These are phyloP conservation scores for Trametes hirsuta DNA, from an alignment of 1,284 basidiomycete genomes.

Conservation along the genomic window DNA sequence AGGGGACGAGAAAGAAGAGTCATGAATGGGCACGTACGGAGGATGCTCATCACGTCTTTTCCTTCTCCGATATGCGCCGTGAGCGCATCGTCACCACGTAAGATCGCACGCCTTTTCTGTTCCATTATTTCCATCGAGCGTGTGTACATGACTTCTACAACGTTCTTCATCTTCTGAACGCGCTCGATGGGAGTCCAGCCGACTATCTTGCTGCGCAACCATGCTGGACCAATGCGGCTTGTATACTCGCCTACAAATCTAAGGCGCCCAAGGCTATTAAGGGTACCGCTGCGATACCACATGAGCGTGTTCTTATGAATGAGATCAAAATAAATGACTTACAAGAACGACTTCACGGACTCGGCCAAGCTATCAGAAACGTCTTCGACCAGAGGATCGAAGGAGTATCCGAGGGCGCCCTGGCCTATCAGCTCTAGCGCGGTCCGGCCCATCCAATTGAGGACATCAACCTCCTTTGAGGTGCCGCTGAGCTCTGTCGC, in stretches of 20 bases:
- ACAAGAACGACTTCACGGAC: slow-evolving; percentile 37
- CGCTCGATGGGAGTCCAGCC: slow-evolving; percentile 20
- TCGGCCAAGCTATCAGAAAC: slow-evolving; percentile 29
- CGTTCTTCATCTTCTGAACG: slow-evolving; percentile 17
- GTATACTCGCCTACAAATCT: not conserved
- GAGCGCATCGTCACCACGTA: slow-evolving; percentile 28
- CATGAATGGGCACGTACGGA: slow-evolving; percentile 23
- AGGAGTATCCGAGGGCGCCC: slow-evolving; percentile 40
- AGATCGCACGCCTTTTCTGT: slow-evolving; percentile 27
- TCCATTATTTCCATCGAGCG: slow-evolving; percentile 23
- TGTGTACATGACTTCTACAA: slow-evolving; percentile 25
- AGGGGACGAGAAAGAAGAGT: not conserved
- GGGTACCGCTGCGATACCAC: not conserved
- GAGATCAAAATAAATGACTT: not conserved
- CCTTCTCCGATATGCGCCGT: slow-evolving; percentile 28
- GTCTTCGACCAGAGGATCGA: slow-evolving; percentile 34
- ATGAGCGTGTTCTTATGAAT: not conserved
- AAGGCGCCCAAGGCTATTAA: not conserved
- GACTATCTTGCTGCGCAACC: slow-evolving; percentile 12
- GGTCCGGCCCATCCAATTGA: slow-evolving; percentile 37
- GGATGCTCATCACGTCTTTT: slow-evolving; percentile 34
- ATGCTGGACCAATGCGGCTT: not conserved
- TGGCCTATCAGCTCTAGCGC: slow-evolving; percentile 42
- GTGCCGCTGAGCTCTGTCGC: not conserved
- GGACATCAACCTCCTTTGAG: slow-evolving; percentile 32